Evolutionary conservation across 2,329 filamentous ascomycete genomes (phyloP), one percentile per base, ranked within the genome.

Genomic region (Orbilia oligospora): DNA sequence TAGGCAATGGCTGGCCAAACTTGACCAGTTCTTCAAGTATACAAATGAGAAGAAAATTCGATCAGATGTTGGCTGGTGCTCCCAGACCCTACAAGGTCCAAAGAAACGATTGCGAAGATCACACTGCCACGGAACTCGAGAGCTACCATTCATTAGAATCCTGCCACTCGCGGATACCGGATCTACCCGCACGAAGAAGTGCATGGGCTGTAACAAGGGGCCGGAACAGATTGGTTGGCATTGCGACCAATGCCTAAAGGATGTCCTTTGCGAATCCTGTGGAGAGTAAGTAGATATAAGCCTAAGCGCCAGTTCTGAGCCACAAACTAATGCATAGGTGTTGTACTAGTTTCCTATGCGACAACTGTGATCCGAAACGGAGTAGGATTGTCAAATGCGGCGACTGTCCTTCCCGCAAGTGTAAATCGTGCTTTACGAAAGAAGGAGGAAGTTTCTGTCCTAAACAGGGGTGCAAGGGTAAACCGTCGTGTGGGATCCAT

Each of bases 1-100:
- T 55, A 66, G 18, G 41, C 3, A 58, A 6, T 77, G 67, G 61
- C 33, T 77, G 8, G 30, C 51, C 1, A 77, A 48, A 20, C 66
- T 77, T 0, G 73, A 77, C 33, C 61, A 51, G n/a, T 77, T 77
- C 67, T 77, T 77, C 67, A 77, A 67, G 20, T 77, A 67, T 44
- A 71, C 67, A 0, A 58, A 33, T 38, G 53, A 67, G 10, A 77
- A 71, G 58, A 71, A 77, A 24, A 71, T 77, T 27, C 48, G 61
- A 49, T 63, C 67, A 16, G 73, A 77, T 36, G 44, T 77, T 48
- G 73, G 73, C n/a, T 77, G 73, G 73, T 77, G 73, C 30, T 77
- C 73, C 18, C 73, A 71, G 51, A 77, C 73, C 14, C 53, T 77
- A 53, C 73, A 77, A 16, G 73, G 73, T 16, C 73, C 66, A 33